Conservation (phyloP, 2,329 filamentous ascomycete genomes). For the Chaetomiaceae sp. region DNA sequence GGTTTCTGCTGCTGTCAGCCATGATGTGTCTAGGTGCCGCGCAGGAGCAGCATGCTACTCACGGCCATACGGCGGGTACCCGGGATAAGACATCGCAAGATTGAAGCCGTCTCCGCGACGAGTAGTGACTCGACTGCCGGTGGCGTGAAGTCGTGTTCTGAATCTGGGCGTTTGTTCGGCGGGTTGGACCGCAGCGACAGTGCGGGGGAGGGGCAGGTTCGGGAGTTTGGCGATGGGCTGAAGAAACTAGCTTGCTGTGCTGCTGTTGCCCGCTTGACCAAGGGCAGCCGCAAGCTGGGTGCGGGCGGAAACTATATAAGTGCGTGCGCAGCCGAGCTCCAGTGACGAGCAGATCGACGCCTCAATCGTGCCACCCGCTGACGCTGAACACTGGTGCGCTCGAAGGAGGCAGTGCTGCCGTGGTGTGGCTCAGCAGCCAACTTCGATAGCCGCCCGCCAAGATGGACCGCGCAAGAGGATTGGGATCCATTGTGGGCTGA, state of each 20-base stretch:
- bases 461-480: background rate
- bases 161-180: too few species aligned
- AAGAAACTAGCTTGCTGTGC: too few species aligned
- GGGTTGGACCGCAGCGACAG: too few species aligned
- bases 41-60: slow-evolving; percentile 16
- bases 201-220: too few species aligned
- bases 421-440: slow-evolving; percentile 19
- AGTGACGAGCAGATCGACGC: slow-evolving; percentile 3
- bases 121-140: background rate
- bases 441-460: background rate
- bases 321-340: too few species aligned
- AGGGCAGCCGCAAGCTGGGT: background rate
- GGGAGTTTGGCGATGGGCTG: too few species aligned
- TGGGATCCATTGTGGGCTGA: too few species aligned
- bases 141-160: background rate
- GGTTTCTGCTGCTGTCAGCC: slow-evolving; percentile 18
- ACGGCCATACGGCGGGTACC: slow-evolving; percentile 33
- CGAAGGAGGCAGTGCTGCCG: slow-evolving; percentile 17
- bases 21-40: background rate
- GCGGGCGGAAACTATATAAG: background rate
- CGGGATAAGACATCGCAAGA: slow-evolving; percentile 30
- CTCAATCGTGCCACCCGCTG: background rate
- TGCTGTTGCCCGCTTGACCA: too few species aligned
- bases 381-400: background rate
- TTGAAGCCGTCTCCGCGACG: background rate